Conservation (phyloP, 371 early-diverging fungal genomes). For the Funneliformis caledonium region DNA sequence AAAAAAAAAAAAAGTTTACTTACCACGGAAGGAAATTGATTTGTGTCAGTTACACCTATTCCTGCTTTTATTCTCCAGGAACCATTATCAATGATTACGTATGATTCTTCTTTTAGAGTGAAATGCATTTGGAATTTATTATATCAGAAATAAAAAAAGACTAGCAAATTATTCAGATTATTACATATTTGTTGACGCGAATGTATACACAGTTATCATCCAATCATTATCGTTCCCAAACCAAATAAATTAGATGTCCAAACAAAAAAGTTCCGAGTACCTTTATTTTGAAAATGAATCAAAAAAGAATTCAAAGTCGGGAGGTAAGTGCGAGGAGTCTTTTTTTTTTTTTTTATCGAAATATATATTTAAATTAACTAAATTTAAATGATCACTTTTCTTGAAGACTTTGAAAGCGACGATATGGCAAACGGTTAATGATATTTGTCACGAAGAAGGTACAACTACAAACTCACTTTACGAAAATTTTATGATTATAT, state of each 20-base stretch:
- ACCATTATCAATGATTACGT: constrained; percentile 33
- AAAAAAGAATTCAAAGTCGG: background rate
- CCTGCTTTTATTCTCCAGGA: constrained; percentile 29
- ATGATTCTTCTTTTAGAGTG: constrained; percentile 15
- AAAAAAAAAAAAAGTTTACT: background rate
- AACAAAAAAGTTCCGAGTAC: too few relatives aligned
- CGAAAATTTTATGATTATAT: background rate
- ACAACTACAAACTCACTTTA: background rate
- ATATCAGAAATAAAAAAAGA: too few relatives aligned
- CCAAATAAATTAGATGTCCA: too few relatives aligned
- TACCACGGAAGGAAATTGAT: constrained; percentile 17
- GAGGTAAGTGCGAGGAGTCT: background rate
- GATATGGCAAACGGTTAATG: background rate
- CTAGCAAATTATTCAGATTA: too few relatives aligned
- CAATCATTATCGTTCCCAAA: too few relatives aligned
- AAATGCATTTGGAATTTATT: background rate
- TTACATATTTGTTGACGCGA: too few relatives aligned
- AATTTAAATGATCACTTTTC: background rate
- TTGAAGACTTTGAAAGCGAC: background rate
- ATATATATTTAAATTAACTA: too few relatives aligned
- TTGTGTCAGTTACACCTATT: constrained; percentile 21
- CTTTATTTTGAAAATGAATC: background rate
- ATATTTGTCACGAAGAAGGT: constrained; percentile 1
- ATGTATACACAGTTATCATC: background rate
- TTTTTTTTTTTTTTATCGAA: background rate